Evolutionary conservation across 192 early-diverging fungal species (phyloP).

Genomic region (Coemansia sp.): DNA sequence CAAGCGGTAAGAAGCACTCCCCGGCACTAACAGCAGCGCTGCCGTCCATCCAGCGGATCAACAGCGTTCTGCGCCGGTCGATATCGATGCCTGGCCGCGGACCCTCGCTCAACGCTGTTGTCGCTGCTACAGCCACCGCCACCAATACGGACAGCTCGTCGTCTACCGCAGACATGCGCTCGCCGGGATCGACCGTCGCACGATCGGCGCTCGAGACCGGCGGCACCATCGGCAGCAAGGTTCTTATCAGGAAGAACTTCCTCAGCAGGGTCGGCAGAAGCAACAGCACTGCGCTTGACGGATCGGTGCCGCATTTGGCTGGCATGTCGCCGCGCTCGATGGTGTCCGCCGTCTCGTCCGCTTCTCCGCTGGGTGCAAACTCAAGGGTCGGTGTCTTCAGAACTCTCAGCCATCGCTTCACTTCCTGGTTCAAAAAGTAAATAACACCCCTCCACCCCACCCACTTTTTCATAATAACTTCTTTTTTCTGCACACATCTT

Average conservation of each 20-base stretch:
- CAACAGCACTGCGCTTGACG: background rate
- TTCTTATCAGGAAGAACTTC: slow-evolving; percentile 26
- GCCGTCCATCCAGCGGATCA: slow-evolving; percentile 16
- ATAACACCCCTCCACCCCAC: background rate
- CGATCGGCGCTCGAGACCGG: slow-evolving; percentile 29
- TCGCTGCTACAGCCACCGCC: slow-evolving; percentile 3
- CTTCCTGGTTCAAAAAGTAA: slow-evolving; percentile 51
- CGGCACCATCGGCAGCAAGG: slow-evolving; percentile 9
- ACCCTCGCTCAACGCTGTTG: background rate
- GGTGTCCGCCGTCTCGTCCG: slow-evolving; percentile 43
- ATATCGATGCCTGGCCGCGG: slow-evolving; percentile 46
- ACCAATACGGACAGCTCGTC: background rate
- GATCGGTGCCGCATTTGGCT: slow-evolving; percentile 9
- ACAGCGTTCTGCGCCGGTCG: slow-evolving; percentile 32
- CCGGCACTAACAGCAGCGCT: slow-evolving; percentile 1
- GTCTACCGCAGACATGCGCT: slow-evolving; percentile 6
- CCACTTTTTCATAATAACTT: background rate
- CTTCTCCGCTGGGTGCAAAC: slow-evolving; percentile 23
- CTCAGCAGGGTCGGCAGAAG: slow-evolving; percentile 10
- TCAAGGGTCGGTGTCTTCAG: slow-evolving; percentile 29
- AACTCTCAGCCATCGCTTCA: slow-evolving; percentile 28
- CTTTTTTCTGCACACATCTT: background rate
- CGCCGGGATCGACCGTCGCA: slow-evolving; percentile 20
- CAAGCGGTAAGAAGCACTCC: background rate
- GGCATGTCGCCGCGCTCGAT: slow-evolving; percentile 39